Conservation (phyloP, 2,329 filamentous ascomycete genomes). For the Aspergillus chevalieri region DNA sequence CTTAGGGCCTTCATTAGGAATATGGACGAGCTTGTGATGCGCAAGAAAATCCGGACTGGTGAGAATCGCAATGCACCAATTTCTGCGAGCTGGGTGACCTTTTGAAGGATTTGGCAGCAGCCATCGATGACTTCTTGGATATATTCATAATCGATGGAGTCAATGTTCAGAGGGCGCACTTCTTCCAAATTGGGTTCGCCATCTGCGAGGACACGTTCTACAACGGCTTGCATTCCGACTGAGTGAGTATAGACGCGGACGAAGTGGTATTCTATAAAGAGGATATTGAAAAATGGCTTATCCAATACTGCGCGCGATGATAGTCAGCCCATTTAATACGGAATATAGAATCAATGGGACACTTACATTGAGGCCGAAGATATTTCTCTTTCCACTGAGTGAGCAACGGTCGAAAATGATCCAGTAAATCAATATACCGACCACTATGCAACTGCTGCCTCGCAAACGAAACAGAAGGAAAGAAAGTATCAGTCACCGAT, state of each 20-base stretch:
- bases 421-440: constrained; percentile 46
- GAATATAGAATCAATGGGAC: background rate
- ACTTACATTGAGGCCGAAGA: constrained; percentile 24
- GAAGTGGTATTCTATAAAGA: constrained; percentile 50
- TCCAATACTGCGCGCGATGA: constrained; percentile 14
- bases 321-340: background rate
- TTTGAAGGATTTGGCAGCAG: constrained; percentile 47
- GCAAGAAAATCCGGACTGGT: constrained; percentile 49
- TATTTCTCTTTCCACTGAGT: constrained; percentile 34
- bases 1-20: constrained; percentile 50
- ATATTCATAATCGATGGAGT: constrained; percentile 49
- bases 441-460: constrained; percentile 38
- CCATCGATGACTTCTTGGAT: constrained; percentile 53
- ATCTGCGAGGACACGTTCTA: constrained; percentile 46
- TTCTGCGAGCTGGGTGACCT: constrained; percentile 45
- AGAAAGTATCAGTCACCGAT: constrained; percentile 50
- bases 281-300: constrained; percentile 40
- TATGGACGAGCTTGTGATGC: constrained; percentile 51
- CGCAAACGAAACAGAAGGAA: constrained; percentile 36
- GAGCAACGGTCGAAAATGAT: constrained; percentile 34
- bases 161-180: constrained; percentile 40
- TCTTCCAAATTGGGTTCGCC: constrained; percentile 26
- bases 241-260: constrained; percentile 40
- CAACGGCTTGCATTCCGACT: constrained; percentile 52
- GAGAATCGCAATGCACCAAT: constrained; percentile 44